Base-by-base conservation (phyloP, 2,329 filamentous ascomycete genomes). In the Curvularia spicifera region DNA sequence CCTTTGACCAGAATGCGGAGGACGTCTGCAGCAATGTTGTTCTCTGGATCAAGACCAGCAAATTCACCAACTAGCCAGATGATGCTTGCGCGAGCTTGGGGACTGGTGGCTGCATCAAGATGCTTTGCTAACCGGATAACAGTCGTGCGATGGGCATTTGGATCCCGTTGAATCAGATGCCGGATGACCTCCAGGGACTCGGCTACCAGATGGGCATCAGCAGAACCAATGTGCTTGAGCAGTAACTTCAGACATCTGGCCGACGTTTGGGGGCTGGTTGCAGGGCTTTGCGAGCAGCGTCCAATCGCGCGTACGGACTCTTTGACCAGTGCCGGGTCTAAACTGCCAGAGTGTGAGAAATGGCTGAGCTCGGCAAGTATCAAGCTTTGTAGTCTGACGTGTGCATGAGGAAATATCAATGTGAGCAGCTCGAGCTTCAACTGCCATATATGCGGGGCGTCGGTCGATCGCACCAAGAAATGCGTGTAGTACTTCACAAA, bases 31-130 rank as follows among this genome's bases (percentile, higher is more conserved):
- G 95, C 95, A 60, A 99, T 94, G 69, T 96, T 96, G 73, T 95
- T 89, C 59, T 93, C 89, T 9, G 89, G 85, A 55, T 92, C 87
- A 2, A 90, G 78, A 0, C 92, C 91, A 0, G 94, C 87, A 69
- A 96, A 98, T 76, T 99, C 95, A 45, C 95, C 95, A 0, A 98
- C 93, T 0, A 99, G 86, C 95, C 95, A 99, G 67, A 99, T 90
- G 63, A 99, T 97, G 49, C 91, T 97, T 3, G 95, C 95, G 65
- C 95, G 85, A 3, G 95, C 95, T 60, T 93, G 89, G 1, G 95
- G 88, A 60, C 95, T 93, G 0, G 90, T 91, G 1, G 93, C 91
- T 3, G 89, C 90, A 71, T 97, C 95, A 2, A 99, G 85, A 61
- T 97, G 93, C 77, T 93, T 95, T 5, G 95, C 95, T 48, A 99